Evolutionary conservation across 441 rosid genomes (phyloP).

Genomic region (Euphorbia celastroides): DNA sequence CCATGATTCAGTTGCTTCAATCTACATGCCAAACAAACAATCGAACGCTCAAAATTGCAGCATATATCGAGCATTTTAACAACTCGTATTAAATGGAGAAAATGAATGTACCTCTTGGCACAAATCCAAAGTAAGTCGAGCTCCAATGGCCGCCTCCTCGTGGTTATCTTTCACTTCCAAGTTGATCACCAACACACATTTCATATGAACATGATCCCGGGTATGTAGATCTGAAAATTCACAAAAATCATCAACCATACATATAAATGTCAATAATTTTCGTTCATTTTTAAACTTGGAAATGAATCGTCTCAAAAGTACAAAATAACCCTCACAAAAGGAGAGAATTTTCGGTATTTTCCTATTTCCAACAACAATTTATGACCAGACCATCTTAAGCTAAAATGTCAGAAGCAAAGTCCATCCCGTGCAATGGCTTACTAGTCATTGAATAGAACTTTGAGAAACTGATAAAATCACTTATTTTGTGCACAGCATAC

Average conservation of each 20-base stretch:
- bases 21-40: slow-evolving; percentile 30
- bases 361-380: too few species aligned
- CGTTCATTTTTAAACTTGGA: too few species aligned
- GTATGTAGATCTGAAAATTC: slow-evolving; percentile 61
- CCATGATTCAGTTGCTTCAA: slow-evolving; percentile 78
- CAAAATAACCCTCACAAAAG: too few species aligned
- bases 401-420: too few species aligned
- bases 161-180: slow-evolving; percentile 96
- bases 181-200: slow-evolving; percentile 69
- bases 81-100: background rate
- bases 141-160: slow-evolving; percentile 91
- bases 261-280: background rate
- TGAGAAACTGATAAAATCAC: too few species aligned
- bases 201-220: slow-evolving; percentile 66
- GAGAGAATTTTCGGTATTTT: too few species aligned
- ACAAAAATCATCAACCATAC: background rate
- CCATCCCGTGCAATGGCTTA: too few species aligned
- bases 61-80: background rate
- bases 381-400: too few species aligned
- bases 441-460: too few species aligned
- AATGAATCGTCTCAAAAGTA: too few species aligned
- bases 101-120: slow-evolving; percentile 68
- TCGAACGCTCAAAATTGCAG: too few species aligned
- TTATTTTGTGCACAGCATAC: too few species aligned
- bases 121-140: slow-evolving; percentile 68